Evolutionary conservation across 306 rosid species (phyloP).

Genomic region (Dryas drummondii): DNA sequence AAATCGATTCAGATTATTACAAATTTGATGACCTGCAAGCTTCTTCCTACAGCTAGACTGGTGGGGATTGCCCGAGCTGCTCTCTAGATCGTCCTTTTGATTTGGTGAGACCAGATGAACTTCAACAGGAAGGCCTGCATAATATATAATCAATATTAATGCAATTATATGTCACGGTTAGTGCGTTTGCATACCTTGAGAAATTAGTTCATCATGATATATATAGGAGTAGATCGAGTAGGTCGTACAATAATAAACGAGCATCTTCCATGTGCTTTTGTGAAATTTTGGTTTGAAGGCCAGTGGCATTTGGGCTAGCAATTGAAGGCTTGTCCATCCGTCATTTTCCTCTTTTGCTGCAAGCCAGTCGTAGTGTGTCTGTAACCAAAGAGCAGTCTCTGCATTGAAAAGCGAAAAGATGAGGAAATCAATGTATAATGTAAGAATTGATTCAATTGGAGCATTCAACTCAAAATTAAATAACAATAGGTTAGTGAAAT

Average conservation of each 20-base stretch:
- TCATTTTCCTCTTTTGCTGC: background rate
- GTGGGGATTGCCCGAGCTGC: background rate
- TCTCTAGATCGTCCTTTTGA: background rate
- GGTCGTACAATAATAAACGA: background rate
- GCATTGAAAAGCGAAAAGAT: background rate
- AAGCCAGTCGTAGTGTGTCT: background rate
- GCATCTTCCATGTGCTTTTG: background rate
- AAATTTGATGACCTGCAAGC: background rate
- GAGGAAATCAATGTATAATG: too few relatives aligned
- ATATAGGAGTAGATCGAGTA: background rate
- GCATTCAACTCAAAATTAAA: too few relatives aligned
- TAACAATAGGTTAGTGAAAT: too few relatives aligned
- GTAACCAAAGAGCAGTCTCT: slow-evolving; percentile 20
- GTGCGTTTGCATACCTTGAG: too few relatives aligned
- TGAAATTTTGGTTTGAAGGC: background rate
- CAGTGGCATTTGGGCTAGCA: too few relatives aligned
- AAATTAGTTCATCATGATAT: background rate
- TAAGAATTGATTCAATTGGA: too few relatives aligned
- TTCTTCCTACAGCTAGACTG: background rate
- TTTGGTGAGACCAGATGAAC: background rate
- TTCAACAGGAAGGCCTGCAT: slow-evolving; percentile 6
- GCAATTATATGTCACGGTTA: too few relatives aligned
- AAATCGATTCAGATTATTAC: too few relatives aligned
- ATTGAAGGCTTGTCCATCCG: too few relatives aligned
- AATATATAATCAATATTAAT: too few relatives aligned